phyloP scores from a whole-genome alignment of 2,329 filamentous ascomycete genomes.

The Tolypocladium paradoxum region DNA sequence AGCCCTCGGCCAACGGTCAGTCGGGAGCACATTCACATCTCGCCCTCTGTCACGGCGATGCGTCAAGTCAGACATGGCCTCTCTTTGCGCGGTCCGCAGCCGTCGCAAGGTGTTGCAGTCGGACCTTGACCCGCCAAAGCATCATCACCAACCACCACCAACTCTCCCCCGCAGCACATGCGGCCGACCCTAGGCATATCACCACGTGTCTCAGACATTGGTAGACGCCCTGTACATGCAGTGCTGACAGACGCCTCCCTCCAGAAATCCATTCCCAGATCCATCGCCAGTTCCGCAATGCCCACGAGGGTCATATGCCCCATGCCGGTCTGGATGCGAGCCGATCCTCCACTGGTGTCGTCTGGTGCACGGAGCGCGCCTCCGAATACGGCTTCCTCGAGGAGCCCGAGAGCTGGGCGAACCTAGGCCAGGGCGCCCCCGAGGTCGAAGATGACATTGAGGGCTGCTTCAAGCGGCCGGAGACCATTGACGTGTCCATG shows the following conservation, averaged over 20 bases:
- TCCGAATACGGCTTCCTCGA: slow-evolving; percentile 82
- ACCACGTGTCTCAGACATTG: background rate
- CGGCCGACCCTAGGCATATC: too few species aligned
- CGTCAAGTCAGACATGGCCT: background rate
- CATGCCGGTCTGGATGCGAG: slow-evolving; percentile 86
- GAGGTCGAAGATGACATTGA: slow-evolving; percentile 90
- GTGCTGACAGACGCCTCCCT: slow-evolving; percentile 6
- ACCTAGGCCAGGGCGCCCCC: slow-evolving; percentile 86
- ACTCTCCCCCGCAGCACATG: background rate
- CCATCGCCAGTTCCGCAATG: slow-evolving; percentile 79
- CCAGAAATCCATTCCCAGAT: slow-evolving; percentile 73
- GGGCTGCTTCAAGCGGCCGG: slow-evolving; percentile 77
- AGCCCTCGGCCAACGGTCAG: slow-evolving; percentile 47
- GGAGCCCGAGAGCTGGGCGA: slow-evolving; percentile 75
- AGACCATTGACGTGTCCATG: slow-evolving; percentile 65
- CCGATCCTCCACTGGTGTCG: slow-evolving; percentile 82
- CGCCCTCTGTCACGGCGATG: background rate
- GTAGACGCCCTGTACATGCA: background rate
- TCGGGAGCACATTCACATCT: slow-evolving; percentile 4
- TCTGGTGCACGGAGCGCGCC: slow-evolving; percentile 85
- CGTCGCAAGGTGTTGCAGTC: background rate
- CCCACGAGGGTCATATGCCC: slow-evolving; percentile 81
- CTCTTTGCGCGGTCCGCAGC: background rate
- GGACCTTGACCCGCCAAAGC: background rate
- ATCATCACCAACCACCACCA: background rate